Evolutionary conservation across 2,329 filamentous ascomycete genomes (phyloP), one percentile per base, ranked within the genome.

Genomic region (Sporothrix pseudoabietina): DNA sequence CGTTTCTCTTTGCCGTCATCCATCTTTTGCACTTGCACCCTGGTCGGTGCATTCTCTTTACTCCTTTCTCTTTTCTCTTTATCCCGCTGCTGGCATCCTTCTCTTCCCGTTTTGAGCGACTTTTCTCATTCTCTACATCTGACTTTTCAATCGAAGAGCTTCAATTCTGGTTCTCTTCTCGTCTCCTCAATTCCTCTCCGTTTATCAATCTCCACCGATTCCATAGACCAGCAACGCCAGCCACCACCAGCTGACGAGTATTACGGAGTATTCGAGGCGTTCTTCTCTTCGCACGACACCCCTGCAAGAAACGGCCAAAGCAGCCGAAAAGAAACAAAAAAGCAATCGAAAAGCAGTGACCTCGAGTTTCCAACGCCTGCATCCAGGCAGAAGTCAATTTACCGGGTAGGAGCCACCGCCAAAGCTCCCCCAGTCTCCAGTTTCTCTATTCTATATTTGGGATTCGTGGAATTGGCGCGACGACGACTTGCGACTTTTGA

Each of bases 281-380:
- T 66, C 41, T 55, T 57, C 68, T 55, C 68, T 59, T 22, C 61
- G 22, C 61, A 47, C 61, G 41, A 66, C 52, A 55, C 61, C 61
- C 39, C 44, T 68, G 65, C 65, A 68, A 68, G 7, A n/a, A 55
- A 55, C 8, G 19, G 22, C 9, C 47, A 16, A 49, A 49, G 19
- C 19, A 49, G 47, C 47, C 47, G 26, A 59, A 26, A 10, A 26
- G n/a, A 57, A 57, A 12, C 54, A 4, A 61, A 41, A n/a, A 22
- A 65, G 19, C 59, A 65, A 39, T 26, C 26, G n/a, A 59, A 26
- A 10, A 26, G n/a, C 52, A 55, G n/a, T 14, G 26, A 35, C 30
- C 55, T 59, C 30, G 10, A 26, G 22, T 52, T 9, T 9, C 16
- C 26, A 30, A 55, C 52, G 26, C 52, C n/a, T 9, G 44, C 65